Conservation (phyloP, 2,329 filamentous ascomycete genomes). For the Hypoxylon sp. region DNA sequence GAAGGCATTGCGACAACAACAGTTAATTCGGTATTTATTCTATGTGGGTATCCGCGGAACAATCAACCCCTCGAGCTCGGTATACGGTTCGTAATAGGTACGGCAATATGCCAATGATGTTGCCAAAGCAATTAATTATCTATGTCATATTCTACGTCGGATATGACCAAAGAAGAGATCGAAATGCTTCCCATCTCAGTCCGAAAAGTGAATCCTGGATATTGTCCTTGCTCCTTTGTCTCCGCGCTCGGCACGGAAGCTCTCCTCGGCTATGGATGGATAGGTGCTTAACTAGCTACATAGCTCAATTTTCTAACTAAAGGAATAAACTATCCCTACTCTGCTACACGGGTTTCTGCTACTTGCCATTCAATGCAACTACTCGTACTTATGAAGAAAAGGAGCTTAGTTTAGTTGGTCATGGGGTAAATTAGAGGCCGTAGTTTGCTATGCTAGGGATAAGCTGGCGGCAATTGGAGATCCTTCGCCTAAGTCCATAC, state of each 20-base stretch:
- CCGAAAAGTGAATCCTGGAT: background rate
- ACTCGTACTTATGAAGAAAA: slow-evolving; percentile 11
- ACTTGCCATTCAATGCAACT: slow-evolving; percentile 11
- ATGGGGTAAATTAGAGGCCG: slow-evolving; percentile 37
- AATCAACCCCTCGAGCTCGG: slow-evolving; percentile 7
- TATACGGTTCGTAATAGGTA: slow-evolving; percentile 1
- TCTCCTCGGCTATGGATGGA: slow-evolving; percentile 51
- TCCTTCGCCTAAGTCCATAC: background rate
- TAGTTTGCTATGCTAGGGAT: slow-evolving; percentile 3
- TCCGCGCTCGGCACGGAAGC: slow-evolving; percentile 49
- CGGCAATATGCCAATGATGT: slow-evolving; percentile 1
- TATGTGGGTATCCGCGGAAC: slow-evolving; percentile 6
- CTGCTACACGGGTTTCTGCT: slow-evolving; percentile 1
- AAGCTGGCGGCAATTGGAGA: slow-evolving; percentile 21
- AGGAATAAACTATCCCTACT: slow-evolving; percentile 1
- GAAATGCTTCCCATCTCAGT: slow-evolving; percentile 8
- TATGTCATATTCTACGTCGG: slow-evolving; percentile 4
- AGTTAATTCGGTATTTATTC: slow-evolving; percentile 13
- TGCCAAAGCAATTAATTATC: background rate
- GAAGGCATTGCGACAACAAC: slow-evolving; percentile 63
- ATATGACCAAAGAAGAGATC: slow-evolving; percentile 21
- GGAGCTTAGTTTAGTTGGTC: background rate
- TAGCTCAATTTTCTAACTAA: slow-evolving; percentile 19
- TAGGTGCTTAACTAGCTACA: slow-evolving; percentile 31
- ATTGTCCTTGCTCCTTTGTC: slow-evolving; percentile 16